phyloP scores from a whole-genome alignment of 1,139 yeast species.

The Hanseniaspora sp. region DNA sequence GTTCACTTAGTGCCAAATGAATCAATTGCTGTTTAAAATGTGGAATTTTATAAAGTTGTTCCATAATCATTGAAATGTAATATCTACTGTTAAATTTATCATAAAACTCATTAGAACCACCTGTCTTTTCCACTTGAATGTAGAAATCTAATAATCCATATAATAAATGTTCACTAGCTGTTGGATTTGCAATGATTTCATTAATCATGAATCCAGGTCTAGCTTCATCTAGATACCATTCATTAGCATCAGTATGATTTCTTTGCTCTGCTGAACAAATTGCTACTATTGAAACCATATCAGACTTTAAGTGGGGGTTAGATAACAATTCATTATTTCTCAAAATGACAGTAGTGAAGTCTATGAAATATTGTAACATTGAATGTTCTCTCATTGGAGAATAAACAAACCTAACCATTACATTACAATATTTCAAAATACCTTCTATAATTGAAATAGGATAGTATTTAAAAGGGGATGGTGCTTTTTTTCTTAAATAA shows the following conservation, averaged over 20 bases:
- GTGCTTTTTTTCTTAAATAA: conserved; percentile 51
- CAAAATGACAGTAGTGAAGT: conserved; percentile 59
- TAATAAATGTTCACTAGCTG: conserved; percentile 56
- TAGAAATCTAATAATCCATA: conserved; percentile 81
- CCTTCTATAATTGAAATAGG: conserved; percentile 88
- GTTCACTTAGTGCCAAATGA: conserved; percentile 51
- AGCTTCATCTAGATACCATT: conserved; percentile 33
- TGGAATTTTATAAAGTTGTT: conserved; percentile 69
- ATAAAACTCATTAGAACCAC: conserved; percentile 88
- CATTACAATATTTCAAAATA: conserved; percentile 61
- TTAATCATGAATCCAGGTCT: conserved; percentile 63
- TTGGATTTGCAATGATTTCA: conserved; percentile 50
- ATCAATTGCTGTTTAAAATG: conserved; percentile 57
- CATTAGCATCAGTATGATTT: conserved; percentile 14
- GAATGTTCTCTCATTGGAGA: conserved; percentile 49
- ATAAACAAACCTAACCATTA: conserved; percentile 46
- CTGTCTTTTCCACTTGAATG: conserved; percentile 92
- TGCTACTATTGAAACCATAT: conserved; percentile 68
- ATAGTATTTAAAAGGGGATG: conserved; percentile 66
- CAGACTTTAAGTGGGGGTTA: conserved; percentile 86
- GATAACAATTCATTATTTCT: conserved; percentile 80
- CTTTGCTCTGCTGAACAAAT: conserved; percentile 53
- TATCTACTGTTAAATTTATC: conserved; percentile 89
- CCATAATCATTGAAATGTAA: conserved; percentile 72
- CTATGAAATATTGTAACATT: conserved; percentile 51